Evolutionary conservation across 2,329 filamentous ascomycete species (phyloP), one percentile per base, ranked within the genome.

Genomic region (Apiospora marii): DNA sequence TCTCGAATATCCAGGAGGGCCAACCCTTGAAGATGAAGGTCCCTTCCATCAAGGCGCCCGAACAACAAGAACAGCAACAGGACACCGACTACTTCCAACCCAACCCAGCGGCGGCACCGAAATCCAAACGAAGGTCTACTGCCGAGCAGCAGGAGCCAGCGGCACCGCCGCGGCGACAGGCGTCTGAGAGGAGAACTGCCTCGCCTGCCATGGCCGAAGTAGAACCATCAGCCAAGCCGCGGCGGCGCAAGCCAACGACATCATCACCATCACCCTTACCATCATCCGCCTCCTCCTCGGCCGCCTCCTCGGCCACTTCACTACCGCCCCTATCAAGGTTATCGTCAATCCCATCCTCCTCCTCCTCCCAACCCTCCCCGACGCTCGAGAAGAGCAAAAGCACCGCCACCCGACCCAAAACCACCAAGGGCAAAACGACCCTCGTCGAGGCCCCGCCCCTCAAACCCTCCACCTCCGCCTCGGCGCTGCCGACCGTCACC

Each of bases 391-490:
- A 68, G 13, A 68, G 19, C 24, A 68, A 44, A 16, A 46, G 41
- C 41, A 46, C n/a, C 67, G 13, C 37, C 64, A 43, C 8, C 64
- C 10, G 14, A 22, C 41, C 14, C 34, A 44, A 24, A 41, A 4
- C 37, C 64, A 41, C 13, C 41, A 46, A 19, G 7, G 41, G 14
- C 67, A n/a, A 5, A 24, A 37, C 53, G 19, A 48, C 64, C 22
- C 1, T 24, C 19, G 24, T 24, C 67, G 41, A n/a, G 13, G 67
- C 22, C 24, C 41, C 67, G 3, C 41, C 41, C 30, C 67, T 44
- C 67, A 68, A 44, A n/a, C 41, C 41, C 19, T 68, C 67, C 41
- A 68, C n/a, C 41, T 44, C 67, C n/a, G 27, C 67, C 34, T 37
- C 67, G 12, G 67, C n/a, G 13, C 12, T 68, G 1, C 41, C 41